Evolutionary conservation across 2,329 filamentous ascomycete species (phyloP).

Genomic region (Aspergillus sp.): DNA sequence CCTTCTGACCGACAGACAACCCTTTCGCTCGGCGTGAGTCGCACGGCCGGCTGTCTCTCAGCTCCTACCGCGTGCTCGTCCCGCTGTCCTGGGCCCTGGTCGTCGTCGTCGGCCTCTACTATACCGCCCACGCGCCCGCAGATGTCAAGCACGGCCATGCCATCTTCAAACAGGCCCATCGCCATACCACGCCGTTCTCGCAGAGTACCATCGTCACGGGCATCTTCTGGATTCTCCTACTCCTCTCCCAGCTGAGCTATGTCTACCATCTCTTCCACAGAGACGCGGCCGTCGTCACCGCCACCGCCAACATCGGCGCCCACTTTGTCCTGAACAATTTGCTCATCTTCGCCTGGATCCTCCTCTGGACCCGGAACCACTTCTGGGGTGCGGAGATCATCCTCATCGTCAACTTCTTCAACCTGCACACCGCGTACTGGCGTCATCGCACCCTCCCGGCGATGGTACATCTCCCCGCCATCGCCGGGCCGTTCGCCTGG

Average conservation of each 20-base stretch:
- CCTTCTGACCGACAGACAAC: slow-evolving; percentile 48
- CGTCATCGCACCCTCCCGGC: slow-evolving; percentile 69
- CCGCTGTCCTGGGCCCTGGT: slow-evolving; percentile 73
- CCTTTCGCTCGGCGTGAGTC: slow-evolving; percentile 72
- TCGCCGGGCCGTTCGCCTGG: slow-evolving; percentile 79
- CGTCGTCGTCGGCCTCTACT: slow-evolving; percentile 71
- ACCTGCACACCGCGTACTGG: slow-evolving; percentile 77
- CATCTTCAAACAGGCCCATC: slow-evolving; percentile 73
- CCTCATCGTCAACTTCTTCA: slow-evolving; percentile 77
- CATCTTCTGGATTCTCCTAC: slow-evolving; percentile 78
- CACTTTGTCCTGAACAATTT: slow-evolving; percentile 88
- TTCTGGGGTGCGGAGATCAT: slow-evolving; percentile 76
- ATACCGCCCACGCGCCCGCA: slow-evolving; percentile 63
- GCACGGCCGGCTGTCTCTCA: slow-evolving; percentile 60
- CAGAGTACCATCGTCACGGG: slow-evolving; percentile 63
- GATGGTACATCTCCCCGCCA: slow-evolving; percentile 72
- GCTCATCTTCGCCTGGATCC: slow-evolving; percentile 75
- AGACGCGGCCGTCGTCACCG: slow-evolving; percentile 61
- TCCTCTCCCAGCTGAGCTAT: slow-evolving; percentile 74
- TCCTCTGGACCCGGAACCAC: slow-evolving; percentile 75
- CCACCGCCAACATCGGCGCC: slow-evolving; percentile 73
- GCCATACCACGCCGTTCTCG: slow-evolving; percentile 69
- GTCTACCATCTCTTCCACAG: slow-evolving; percentile 72
- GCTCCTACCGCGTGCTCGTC: slow-evolving; percentile 74
- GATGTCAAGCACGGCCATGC: slow-evolving; percentile 62